Conservation (phyloP, 2,329 filamentous ascomycete genomes). For the Capronia epimyces region DNA sequence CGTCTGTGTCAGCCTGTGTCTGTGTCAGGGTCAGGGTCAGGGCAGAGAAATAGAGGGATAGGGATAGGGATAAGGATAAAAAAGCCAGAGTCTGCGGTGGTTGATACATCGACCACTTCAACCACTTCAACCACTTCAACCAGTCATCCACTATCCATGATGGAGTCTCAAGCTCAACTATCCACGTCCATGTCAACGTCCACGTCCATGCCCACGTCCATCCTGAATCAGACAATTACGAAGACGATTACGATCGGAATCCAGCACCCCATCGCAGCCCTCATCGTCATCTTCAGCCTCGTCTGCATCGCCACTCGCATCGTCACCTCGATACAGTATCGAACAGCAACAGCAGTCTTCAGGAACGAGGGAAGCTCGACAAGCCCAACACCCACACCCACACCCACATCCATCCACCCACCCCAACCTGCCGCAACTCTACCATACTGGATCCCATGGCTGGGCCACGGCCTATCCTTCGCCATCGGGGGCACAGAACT, state of each 20-base stretch:
- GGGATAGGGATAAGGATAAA: too few species aligned
- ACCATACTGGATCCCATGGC: constrained; percentile 56
- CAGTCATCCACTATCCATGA: too few species aligned
- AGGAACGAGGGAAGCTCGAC: background rate
- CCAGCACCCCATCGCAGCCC: constrained; percentile 10
- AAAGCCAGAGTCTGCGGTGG: too few species aligned
- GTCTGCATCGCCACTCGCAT: constrained; percentile 38
- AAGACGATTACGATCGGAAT: constrained; percentile 2
- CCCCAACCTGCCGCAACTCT: constrained; percentile 42
- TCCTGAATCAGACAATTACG: too few species aligned
- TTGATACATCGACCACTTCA: too few species aligned
- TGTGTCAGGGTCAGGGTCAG: too few species aligned
- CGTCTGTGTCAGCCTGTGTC: too few species aligned
- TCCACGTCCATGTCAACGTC: background rate
- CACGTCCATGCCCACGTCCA: background rate
- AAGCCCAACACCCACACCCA: constrained; percentile 24
- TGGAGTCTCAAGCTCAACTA: background rate
- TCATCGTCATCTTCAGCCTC: constrained; percentile 7
- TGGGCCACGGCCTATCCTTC: constrained; percentile 51
- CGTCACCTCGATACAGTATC: constrained; percentile 32
- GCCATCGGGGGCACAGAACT: constrained; percentile 24
- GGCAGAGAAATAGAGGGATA: too few species aligned
- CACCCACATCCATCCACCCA: constrained; percentile 31
- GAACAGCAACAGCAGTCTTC: constrained; percentile 19
- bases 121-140: too few species aligned